Evolutionary conservation across 2,329 filamentous ascomycete species (phyloP).

Genomic region (Lecanicillium sp.): DNA sequence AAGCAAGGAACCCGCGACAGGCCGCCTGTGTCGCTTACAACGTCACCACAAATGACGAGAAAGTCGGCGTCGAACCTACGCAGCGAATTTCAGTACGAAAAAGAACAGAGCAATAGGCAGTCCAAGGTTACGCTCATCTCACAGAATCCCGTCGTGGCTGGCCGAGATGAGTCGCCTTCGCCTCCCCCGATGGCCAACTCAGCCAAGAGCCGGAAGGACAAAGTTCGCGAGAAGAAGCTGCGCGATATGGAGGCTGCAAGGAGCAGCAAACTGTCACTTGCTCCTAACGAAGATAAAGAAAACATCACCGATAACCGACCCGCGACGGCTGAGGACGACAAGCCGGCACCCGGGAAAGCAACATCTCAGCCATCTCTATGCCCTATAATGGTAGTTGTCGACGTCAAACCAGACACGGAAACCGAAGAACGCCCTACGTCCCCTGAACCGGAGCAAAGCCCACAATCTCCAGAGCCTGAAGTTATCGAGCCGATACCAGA

Average conservation of each 20-base stretch:
- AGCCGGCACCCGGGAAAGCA: slow-evolving; percentile 1
- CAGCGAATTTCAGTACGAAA: background rate
- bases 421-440: too few species aligned
- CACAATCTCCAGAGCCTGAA: slow-evolving; percentile 3
- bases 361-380: slow-evolving; percentile 18
- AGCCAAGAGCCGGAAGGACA: slow-evolving; percentile 25
- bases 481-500: background rate
- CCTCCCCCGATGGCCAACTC: slow-evolving; percentile 13
- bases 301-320: too few species aligned
- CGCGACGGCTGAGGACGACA: too few species aligned
- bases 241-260: slow-evolving; percentile 29
- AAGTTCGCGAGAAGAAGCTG: slow-evolving; percentile 30
- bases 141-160: slow-evolving; percentile 13
- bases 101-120: background rate
- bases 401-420: slow-evolving; percentile 19
- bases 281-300: too few species aligned
- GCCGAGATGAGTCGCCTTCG: slow-evolving; percentile 8
- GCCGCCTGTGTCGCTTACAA: slow-evolving; percentile 6
- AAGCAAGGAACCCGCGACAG: background rate
- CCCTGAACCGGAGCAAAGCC: too few species aligned
- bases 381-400: slow-evolving; percentile 30
- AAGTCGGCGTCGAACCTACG: slow-evolving; percentile 5
- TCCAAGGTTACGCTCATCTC: slow-evolving; percentile 8
- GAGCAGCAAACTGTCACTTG: slow-evolving; percentile 6
- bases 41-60: slow-evolving; percentile 1